These are phyloP conservation scores for Cyberlindnera petersonii DNA, from an alignment of 805 yeast genomes.

Conservation along the genomic window DNA sequence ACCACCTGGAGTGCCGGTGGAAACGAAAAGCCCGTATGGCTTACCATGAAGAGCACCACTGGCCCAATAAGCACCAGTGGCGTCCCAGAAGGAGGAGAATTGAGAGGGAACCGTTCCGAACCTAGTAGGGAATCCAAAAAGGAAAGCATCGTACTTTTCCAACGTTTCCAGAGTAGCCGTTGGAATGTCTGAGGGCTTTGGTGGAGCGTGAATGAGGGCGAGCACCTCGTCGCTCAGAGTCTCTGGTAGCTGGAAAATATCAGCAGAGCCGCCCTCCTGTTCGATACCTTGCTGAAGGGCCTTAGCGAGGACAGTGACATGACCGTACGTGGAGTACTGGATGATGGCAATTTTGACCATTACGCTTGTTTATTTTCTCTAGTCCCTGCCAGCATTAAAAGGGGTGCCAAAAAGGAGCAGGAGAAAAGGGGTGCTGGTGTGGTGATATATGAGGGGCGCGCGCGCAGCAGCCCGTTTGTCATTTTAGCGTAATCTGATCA, in stretches of 20 bases:
- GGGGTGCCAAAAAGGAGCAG: too few species aligned
- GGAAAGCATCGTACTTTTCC: constrained; percentile 66
- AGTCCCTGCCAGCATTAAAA: too few species aligned
- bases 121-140: constrained; percentile 86
- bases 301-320: constrained; percentile 64
- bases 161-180: constrained; percentile 58
- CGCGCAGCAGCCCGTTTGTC: too few species aligned
- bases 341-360: constrained; percentile 31
- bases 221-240: constrained; percentile 62
- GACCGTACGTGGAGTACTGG: constrained; percentile 76
- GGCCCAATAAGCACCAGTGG: constrained; percentile 75
- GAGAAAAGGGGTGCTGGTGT: too few species aligned
- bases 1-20: constrained; percentile 71
- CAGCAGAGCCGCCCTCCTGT: constrained; percentile 65
- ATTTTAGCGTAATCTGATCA: constrained; percentile 2
- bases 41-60: constrained; percentile 64
- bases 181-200: constrained; percentile 59
- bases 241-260: constrained; percentile 72
- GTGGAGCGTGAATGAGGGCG: constrained; percentile 55
- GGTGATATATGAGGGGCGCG: too few species aligned
- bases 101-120: constrained; percentile 78
- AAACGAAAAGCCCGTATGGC: constrained; percentile 66
- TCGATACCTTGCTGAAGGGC: constrained; percentile 64
- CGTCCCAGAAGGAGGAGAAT: constrained; percentile 69
- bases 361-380: too few species aligned